A percentile compares a stretch with the other conserved stretches of the same genome.
These are phyloP conservation scores for Arachnopeziza araneosa DNA, from an alignment of 2,329 filamentous ascomycete genomes.

Conservation along the genomic window DNA sequence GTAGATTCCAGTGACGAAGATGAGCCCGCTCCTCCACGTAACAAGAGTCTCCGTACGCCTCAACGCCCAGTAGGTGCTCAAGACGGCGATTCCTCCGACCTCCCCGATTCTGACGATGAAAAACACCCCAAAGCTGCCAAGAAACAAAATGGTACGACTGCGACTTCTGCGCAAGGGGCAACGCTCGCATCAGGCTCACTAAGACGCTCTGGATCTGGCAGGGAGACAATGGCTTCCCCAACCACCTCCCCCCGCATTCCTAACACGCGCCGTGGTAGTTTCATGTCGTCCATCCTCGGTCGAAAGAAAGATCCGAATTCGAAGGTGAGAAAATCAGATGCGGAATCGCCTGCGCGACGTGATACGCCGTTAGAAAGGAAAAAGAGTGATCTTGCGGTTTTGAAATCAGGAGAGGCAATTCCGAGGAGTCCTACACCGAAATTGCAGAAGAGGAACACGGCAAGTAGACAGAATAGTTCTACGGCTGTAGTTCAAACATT, in stretches of 20 bases:
- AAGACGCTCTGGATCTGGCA: conserved; percentile 34
- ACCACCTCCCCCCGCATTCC: conserved; percentile 22
- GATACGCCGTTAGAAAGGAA: conserved; percentile 59
- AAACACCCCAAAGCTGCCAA: conserved; percentile 14
- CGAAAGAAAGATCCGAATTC: conserved; percentile 49
- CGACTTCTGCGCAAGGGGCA: conserved; percentile 8
- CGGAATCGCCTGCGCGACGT: conserved; percentile 54
- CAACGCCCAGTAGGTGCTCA: conserved; percentile 36
- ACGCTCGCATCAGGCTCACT: conserved; percentile 28
- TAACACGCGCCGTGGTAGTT: conserved; percentile 41
- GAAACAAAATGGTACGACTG: conserved; percentile 11
- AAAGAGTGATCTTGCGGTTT: conserved; percentile 41
- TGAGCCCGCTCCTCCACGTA: conserved; percentile 16
- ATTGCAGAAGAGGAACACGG: conserved; percentile 5
- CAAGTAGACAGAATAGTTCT: conserved; percentile 23
- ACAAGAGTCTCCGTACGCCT: background rate
- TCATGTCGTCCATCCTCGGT: conserved; percentile 58
- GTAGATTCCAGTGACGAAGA: conserved; percentile 58
- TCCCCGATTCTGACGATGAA: conserved; percentile 55
- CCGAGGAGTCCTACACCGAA: background rate
- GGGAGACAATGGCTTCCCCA: conserved; percentile 24
- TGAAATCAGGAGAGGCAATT: conserved; percentile 41
- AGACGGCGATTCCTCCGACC: conserved; percentile 54
- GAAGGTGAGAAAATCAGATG: conserved; percentile 48
- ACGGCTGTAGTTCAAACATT: conserved; percentile 45